Conservation (phyloP, 2,329 filamentous ascomycete genomes). For the Calonectria pseudoreteaudii region DNA sequence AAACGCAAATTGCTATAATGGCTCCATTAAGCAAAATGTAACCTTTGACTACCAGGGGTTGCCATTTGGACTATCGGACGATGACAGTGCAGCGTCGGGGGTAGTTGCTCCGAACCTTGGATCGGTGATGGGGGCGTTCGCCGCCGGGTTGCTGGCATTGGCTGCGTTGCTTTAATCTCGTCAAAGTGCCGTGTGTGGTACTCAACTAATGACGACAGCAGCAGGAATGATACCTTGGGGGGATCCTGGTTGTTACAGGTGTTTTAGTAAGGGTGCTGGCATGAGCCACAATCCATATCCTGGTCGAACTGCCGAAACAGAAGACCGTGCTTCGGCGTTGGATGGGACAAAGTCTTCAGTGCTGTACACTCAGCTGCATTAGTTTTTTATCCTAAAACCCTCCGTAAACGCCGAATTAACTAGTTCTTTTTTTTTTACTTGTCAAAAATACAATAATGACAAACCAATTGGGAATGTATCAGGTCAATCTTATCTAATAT, state of each 20-base stretch:
- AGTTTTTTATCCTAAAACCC: neutral
- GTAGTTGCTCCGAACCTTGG: constrained; percentile 35
- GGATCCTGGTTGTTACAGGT: constrained; percentile 6
- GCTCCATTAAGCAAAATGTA: constrained; percentile 74
- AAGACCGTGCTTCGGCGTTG: neutral
- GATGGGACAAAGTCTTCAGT: neutral
- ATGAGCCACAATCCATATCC: constrained; percentile 4
- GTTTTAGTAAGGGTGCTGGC: constrained; percentile 8
- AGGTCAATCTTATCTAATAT: neutral
- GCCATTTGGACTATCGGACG: constrained; percentile 57
- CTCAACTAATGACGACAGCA: neutral
- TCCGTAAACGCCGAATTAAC: neutral
- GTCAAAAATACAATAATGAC: neutral
- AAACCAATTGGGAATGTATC: neutral
- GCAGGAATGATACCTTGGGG: constrained; percentile 3
- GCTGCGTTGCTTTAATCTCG: constrained; percentile 36
- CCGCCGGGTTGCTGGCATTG: constrained; percentile 30
- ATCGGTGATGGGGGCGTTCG: constrained; percentile 33
- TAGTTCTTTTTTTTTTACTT: neutral
- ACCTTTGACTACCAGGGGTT: constrained; percentile 76
- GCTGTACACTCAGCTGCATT: neutral
- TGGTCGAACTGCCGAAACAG: neutral
- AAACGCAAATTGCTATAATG: constrained; percentile 76
- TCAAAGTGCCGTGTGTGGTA: neutral
- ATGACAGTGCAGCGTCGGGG: constrained; percentile 45